Base-by-base conservation (phyloP, 1,284 basidiomycete genomes). In the Gymnopus androsaceus region DNA sequence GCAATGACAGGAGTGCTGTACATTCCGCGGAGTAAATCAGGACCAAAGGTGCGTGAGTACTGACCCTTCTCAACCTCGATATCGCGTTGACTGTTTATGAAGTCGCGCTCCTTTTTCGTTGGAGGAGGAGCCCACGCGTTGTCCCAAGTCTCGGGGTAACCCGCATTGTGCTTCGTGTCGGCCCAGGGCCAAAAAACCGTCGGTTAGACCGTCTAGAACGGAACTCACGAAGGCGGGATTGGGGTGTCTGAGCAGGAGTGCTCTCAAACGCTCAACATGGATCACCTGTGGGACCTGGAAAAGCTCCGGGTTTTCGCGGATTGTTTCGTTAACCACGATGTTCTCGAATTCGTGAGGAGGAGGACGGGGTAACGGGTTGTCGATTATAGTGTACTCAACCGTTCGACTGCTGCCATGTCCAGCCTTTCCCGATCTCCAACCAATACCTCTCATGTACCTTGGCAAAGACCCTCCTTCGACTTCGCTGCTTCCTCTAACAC, bases 151-250 rank as follows among this genome's bases (percentile, higher is more conserved):
- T 12, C 38, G 9, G 62, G 61, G 12, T 60, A 61, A 0, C 37
- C 54, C 0, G 30, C 8, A 28, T 55, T 27, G 27, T 15, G 14
- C 2, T 48, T 11, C 0, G 63, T 67, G 7, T 64, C 54, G 0
- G 72, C 74, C n/a, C 53, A 56, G 71, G 72, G 74, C 75, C 74
- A 77, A 59, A n/a, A 76, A 76, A 0, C 75, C 75, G 12, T 69
- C 52, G 0, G 60, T 30, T 1, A 77, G 55, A 0, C 69, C 69
- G 0, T 6, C 9, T 72, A 70, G 0, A 59, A 36, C 4, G 31
- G 65, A 49, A 71, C 74, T 38, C 7, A 38, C 37, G 15, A 38
- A 38, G n/a, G 67, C 67, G 56, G 74, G 72, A 2, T 21, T 37
- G 0, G 0, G 3, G 1, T 70, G 60, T 1, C 65, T 45, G 0